phyloP scores from a whole-genome alignment of 1,284 basidiomycete genomes.

The Malassezia obtusa region DNA sequence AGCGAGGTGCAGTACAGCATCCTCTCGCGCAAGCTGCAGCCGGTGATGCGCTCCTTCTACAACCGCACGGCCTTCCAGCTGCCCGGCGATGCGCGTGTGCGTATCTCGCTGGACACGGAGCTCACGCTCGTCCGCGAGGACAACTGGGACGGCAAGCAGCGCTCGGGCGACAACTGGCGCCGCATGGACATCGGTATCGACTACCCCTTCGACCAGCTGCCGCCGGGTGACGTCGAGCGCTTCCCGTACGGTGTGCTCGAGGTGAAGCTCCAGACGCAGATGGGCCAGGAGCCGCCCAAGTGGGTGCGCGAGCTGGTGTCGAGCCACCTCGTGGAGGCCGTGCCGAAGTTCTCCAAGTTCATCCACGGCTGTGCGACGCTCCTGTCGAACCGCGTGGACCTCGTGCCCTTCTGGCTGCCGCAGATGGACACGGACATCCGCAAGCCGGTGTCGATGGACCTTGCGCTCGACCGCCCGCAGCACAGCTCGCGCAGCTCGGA shows the following conservation, averaged over 20 bases:
- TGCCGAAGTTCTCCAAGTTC: slow-evolving; percentile 66
- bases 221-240: slow-evolving; percentile 68
- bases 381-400: slow-evolving; percentile 81
- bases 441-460: slow-evolving; percentile 29
- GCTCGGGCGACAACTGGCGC: slow-evolving; percentile 82
- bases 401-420: slow-evolving; percentile 98
- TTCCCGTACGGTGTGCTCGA: slow-evolving; percentile 91
- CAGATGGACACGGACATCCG: slow-evolving; percentile 61
- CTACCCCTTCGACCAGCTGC: slow-evolving; percentile 72
- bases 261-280: slow-evolving; percentile 93
- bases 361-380: slow-evolving; percentile 94
- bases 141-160: slow-evolving; percentile 77
- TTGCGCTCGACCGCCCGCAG: slow-evolving; percentile 41
- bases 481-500: slow-evolving; percentile 30
- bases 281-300: slow-evolving; percentile 86
- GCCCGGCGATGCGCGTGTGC: slow-evolving; percentile 91
- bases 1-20: slow-evolving; percentile 90
- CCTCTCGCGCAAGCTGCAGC: slow-evolving; percentile 65
- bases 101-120: slow-evolving; percentile 95
- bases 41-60: slow-evolving; percentile 96
- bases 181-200: slow-evolving; percentile 88
- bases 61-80: slow-evolving; percentile 98
- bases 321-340: slow-evolving; percentile 63
- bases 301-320: slow-evolving; percentile 94
- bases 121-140: slow-evolving; percentile 88